A percentile compares a stretch with the other conserved stretches of the same genome.
Evolutionary conservation across 1,284 basidiomycete genomes (phyloP).

Genomic region (Omphalotus olearius): DNA sequence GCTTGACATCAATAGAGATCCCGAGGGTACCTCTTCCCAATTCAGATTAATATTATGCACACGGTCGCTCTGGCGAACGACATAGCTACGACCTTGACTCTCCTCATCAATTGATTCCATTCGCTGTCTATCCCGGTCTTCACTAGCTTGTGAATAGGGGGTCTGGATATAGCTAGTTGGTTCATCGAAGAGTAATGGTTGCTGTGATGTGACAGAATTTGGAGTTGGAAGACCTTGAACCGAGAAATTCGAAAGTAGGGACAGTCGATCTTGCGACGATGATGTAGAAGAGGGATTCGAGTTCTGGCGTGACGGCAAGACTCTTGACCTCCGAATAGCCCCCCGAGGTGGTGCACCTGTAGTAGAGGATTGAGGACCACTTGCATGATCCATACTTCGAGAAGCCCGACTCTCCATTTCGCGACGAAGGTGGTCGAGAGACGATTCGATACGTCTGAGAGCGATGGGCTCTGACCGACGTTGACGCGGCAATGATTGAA

Average conservation of each 20-base stretch:
- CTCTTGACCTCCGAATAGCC: constrained; percentile 6
- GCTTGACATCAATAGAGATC: constrained; percentile 26
- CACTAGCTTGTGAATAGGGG: constrained; percentile 13
- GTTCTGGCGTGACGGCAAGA: constrained; percentile 11
- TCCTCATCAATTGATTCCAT: constrained; percentile 16
- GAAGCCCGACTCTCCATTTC: constrained; percentile 1
- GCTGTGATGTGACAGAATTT: constrained; percentile 22
- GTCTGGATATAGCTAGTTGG: constrained; percentile 29
- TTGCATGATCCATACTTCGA: constrained; percentile 5
- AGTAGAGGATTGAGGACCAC: not conserved
- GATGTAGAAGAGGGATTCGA: constrained; percentile 19
- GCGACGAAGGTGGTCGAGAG: constrained; percentile 4
- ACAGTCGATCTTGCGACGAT: constrained; percentile 24
- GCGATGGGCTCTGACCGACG: constrained; percentile 9
- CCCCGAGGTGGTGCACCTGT: constrained; percentile 1
- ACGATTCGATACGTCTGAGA: constrained; percentile 1
- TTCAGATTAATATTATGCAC: constrained; percentile 31
- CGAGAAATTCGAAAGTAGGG: constrained; percentile 18
- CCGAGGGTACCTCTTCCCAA: constrained; percentile 30
- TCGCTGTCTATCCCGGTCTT: not conserved
- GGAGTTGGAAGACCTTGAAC: constrained; percentile 35
- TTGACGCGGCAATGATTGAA: constrained; percentile 18
- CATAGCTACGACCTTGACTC: constrained; percentile 27
- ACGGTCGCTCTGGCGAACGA: constrained; percentile 36
- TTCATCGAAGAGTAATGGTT: constrained; percentile 35